Base-by-base conservation (phyloP, 139 green algal species). In the Gonium pectorale region DNA sequence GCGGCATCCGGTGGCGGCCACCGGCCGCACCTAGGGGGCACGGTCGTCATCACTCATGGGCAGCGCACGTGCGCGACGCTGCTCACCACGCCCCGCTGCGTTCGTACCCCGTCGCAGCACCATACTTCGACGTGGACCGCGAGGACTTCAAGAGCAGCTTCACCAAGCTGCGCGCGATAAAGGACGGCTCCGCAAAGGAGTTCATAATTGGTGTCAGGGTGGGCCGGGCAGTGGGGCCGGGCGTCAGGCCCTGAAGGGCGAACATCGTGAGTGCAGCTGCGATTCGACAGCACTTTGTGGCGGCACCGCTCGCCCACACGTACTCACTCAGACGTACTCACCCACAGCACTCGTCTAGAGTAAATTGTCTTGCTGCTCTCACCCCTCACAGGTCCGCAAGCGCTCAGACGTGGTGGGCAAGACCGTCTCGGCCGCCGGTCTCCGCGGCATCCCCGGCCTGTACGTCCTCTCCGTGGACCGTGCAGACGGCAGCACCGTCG, bases 141-240 rank as follows among this genome's bases (percentile, higher is more conserved):
- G 54, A 49, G 5, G 77, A 83, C 2, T 74, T 83, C 41, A 68
- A 52, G 29, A 15, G 46, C 43, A 83, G 77, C 46, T 77, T 85
- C 22, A 37, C 21, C 0, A 77, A 69, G 38, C 26, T 78, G 1
- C 60, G 67, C 26, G 33, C 49, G 27, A 33, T 87, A 24, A 84
- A 88, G 51, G 83, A 83, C n/a, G 83, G 64, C 1, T 44, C 69
- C 37, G 83, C 83, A 29, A 83, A 84, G 73, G 73, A 88, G 66
- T 88, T 84, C 73, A 84, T 84, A n/a, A 83, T 84, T 21, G 83
- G 69, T 3, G 73, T 81, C 71, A 74, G 59, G 54, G 81, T 87
- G 29, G 33, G 33, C 29, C n/a, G 35, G 31, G 13, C n/a, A n/a
- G n/a, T n/a, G n/a, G n/a, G n/a, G n/a, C n/a, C n/a, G n/a, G n/a